Conservation (phyloP, 2,329 filamentous ascomycete genomes). For the Clathrospora elynae region DNA sequence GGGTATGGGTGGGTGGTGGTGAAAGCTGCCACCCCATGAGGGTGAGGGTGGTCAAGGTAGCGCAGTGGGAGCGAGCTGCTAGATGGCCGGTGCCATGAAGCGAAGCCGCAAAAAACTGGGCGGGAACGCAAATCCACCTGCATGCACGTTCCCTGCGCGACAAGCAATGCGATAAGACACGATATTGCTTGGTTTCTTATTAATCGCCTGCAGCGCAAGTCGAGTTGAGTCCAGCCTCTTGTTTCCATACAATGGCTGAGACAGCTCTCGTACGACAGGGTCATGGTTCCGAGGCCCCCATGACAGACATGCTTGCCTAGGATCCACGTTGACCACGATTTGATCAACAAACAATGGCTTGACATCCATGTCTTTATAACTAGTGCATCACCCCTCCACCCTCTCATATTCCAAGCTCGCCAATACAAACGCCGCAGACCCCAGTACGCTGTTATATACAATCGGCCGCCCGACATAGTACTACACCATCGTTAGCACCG, state of each 20-base stretch:
- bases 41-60: conserved; percentile 8
- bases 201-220: neutral
- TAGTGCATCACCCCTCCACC: neutral
- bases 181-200: conserved; percentile 1
- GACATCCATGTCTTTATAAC: neutral
- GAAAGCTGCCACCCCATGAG: conserved; percentile 11
- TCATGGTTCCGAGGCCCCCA: too few relatives aligned
- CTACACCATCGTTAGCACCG: conserved; percentile 17
- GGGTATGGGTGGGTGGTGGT: conserved; percentile 13
- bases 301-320: too few relatives aligned
- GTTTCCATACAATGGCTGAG: conserved; percentile 4
- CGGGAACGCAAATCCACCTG: conserved; percentile 9
- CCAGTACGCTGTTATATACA: conserved; percentile 26
- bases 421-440: conserved; percentile 31
- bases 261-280: too few relatives aligned
- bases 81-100: conserved; percentile 10
- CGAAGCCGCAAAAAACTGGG: conserved; percentile 14
- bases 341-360: neutral
- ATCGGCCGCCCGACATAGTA: conserved; percentile 53
- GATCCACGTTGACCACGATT: too few relatives aligned
- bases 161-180: conserved; percentile 14
- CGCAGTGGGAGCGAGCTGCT: conserved; percentile 5
- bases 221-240: conserved; percentile 14
- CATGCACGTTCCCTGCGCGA: conserved; percentile 9
- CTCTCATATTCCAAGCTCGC: conserved; percentile 32